Percentiles rank a stretch among this genome's conserved stretches.
phyloP scores from a whole-genome alignment of 1,139 yeast species.

The Saccharomyces pastorianus region DNA sequence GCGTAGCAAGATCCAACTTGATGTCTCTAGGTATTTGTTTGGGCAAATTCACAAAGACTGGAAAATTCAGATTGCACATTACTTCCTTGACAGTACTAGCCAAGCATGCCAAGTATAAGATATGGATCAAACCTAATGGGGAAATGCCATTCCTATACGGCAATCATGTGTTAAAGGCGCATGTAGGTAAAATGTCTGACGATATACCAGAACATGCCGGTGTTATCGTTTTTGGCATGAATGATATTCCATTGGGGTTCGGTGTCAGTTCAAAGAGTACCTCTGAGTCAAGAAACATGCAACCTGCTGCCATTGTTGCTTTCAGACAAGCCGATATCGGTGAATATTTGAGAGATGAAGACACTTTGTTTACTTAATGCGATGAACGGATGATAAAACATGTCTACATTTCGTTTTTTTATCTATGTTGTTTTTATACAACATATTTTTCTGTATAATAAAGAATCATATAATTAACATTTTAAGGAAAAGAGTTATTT shows the following conservation, averaged over 20 bases:
- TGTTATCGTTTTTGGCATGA: conserved; percentile 83
- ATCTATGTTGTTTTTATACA: neutral
- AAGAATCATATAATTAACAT: neutral
- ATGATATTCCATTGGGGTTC: conserved; percentile 87
- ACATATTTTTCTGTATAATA: neutral
- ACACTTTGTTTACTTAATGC: conserved; percentile 71
- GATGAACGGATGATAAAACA: neutral
- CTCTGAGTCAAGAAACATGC: conserved; percentile 76
- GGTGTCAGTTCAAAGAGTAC: conserved; percentile 94
- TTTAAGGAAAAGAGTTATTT: neutral
- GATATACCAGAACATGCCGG: conserved; percentile 98
- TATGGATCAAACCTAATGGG: conserved; percentile 95
- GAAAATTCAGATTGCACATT: conserved; percentile 89
- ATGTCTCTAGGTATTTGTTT: conserved; percentile 91
- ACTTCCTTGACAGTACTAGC: conserved; percentile 81
- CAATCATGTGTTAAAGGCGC: conserved; percentile 93
- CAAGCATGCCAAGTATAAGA: conserved; percentile 82
- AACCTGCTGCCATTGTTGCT: conserved; percentile 90
- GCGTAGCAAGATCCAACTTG: conserved; percentile 77
- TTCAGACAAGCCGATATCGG: conserved; percentile 98
- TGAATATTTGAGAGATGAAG: conserved; percentile 96
- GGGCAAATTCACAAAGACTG: conserved; percentile 96
- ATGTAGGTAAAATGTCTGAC: conserved; percentile 91
- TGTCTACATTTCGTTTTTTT: neutral
- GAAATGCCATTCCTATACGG: conserved; percentile 98